A percentile compares a stretch with the other conserved stretches of the same genome.
Conservation (phyloP, 805 yeast species). For the Lachancea thermotolerans region DNA sequence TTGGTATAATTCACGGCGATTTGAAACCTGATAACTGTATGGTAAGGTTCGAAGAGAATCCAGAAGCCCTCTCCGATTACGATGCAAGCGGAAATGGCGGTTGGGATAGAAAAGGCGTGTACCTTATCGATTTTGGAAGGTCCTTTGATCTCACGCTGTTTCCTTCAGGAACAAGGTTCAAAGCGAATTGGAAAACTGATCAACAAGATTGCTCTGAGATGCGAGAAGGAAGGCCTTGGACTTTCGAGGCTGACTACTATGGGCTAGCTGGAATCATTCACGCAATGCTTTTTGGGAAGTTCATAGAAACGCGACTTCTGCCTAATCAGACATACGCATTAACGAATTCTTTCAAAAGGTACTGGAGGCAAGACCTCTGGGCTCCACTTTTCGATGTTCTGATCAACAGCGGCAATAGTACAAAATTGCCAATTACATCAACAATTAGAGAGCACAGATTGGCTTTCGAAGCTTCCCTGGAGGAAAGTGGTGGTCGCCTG, state of each 20-base stretch:
- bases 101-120: constrained; percentile 50
- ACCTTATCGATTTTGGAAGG: constrained; percentile 75
- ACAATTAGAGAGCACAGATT: constrained; percentile 32
- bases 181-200: constrained; percentile 53
- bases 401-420: constrained; percentile 46
- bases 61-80: constrained; percentile 24
- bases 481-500: constrained; percentile 22
- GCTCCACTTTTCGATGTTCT: constrained; percentile 51
- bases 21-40: constrained; percentile 81
- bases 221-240: constrained; percentile 57
- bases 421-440: constrained; percentile 37
- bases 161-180: constrained; percentile 44
- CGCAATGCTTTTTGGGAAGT: constrained; percentile 62
- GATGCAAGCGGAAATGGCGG: constrained; percentile 34
- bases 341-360: constrained; percentile 49
- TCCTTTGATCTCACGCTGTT: constrained; percentile 64
- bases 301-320: constrained; percentile 40
- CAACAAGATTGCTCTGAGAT: constrained; percentile 70
- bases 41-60: constrained; percentile 43
- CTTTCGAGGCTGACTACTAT: constrained; percentile 73
- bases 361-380: constrained; percentile 77
- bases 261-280: constrained; percentile 76
- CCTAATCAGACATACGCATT: constrained; percentile 33
- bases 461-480: constrained; percentile 8
- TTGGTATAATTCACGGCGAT: constrained; percentile 77